A percentile compares a stretch with the other conserved stretches of the same genome.
These are phyloP conservation scores for Thermothelomyces thermophilus DNA, from an alignment of 2,329 filamentous ascomycete genomes.

Conservation along the genomic window DNA sequence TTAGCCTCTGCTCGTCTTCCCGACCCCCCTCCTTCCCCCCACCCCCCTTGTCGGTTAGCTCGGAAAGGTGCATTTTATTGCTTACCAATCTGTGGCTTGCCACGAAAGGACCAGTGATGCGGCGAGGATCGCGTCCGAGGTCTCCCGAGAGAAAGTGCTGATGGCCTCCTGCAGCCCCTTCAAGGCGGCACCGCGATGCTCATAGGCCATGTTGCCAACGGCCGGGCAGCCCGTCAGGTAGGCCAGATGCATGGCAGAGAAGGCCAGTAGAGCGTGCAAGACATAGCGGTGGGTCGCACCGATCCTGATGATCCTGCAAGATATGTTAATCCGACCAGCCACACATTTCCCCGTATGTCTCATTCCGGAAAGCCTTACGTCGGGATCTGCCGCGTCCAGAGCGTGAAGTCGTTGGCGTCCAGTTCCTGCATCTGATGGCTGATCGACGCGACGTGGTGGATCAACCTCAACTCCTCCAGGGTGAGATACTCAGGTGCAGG, in stretches of 20 bases:
- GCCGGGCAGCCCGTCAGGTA: slow-evolving; percentile 81
- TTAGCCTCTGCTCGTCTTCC: slow-evolving; percentile 29
- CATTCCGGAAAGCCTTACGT: slow-evolving; percentile 54
- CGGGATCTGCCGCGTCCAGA: slow-evolving; percentile 90
- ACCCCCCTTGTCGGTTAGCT: slow-evolving; percentile 21
- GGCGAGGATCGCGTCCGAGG: slow-evolving; percentile 85
- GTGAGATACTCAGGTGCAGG: slow-evolving; percentile 67
- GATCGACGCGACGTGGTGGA: slow-evolving; percentile 83
- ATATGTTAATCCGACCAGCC: slow-evolving; percentile 22
- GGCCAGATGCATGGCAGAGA: slow-evolving; percentile 91
- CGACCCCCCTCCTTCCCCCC: no score
- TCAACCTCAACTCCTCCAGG: slow-evolving; percentile 73
- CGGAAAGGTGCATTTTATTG: slow-evolving; percentile 32
- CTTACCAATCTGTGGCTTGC: slow-evolving; percentile 94
- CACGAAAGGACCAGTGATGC: slow-evolving; percentile 89
- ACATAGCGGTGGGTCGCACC: slow-evolving; percentile 79
- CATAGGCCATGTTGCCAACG: slow-evolving; percentile 81
- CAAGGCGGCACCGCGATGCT: slow-evolving; percentile 78
- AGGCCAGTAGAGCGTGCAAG: slow-evolving; percentile 86
- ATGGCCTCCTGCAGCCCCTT: slow-evolving; percentile 87
- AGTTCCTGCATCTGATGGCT: slow-evolving; percentile 74
- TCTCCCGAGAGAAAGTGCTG: slow-evolving; percentile 72
- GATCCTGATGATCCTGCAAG: slow-evolving; percentile 67
- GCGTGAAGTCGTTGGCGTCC: slow-evolving; percentile 74
- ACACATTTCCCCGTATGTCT: background rate